Evolutionary conservation across 345 rosid genomes (phyloP), one percentile per base, ranked within the genome.

Genomic region (Turritis glabra): DNA sequence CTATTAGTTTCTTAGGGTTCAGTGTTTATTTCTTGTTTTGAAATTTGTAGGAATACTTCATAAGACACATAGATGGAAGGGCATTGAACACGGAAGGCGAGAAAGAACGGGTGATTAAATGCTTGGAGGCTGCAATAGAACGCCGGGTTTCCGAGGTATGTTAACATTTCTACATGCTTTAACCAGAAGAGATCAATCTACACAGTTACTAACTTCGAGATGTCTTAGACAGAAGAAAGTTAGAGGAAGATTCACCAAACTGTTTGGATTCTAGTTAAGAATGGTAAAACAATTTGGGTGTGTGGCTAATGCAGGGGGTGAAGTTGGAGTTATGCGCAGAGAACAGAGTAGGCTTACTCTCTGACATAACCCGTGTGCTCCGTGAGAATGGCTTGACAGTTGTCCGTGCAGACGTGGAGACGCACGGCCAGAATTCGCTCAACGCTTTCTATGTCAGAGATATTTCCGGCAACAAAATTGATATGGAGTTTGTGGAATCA

Each of bases 71-170:
- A 80, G 97, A 96, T 79, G 98, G 97, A 32, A 80, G 87, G 26
- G 96, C 98, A n/a, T 70, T 92, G 67, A 90, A 89, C 77, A 92
- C 99, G 1, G 97, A 96, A 73, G 94, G 93, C 0, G 99, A 96
- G 89, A 88, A 96, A 80, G 94, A 88, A 53, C 84, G 98, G 46
- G 90, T 96, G n/a, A 84, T 92, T 47, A 65, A 88, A 66, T 96
- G 98, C 85, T 83, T 96, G 81, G 96, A 88, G 77, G 99, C 99
- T 68, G 99, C 99, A 2, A 88, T 96, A 64, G 88, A 84, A 72
- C 84, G 98, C 53, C 82, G 99, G 72, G 80, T 68, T 73, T 78
- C 69, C 44, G 81, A 78, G 78, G 81, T 72, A 73, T 25, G 32
- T 70, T 46, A 43, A 10, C 63, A 17, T 54, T 54, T 43, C 8